Percentiles rank a stretch among this genome's conserved stretches.
phyloP scores from a whole-genome alignment of 176 grass and related monocot species.

The Cenchrus fungigraminus region DNA sequence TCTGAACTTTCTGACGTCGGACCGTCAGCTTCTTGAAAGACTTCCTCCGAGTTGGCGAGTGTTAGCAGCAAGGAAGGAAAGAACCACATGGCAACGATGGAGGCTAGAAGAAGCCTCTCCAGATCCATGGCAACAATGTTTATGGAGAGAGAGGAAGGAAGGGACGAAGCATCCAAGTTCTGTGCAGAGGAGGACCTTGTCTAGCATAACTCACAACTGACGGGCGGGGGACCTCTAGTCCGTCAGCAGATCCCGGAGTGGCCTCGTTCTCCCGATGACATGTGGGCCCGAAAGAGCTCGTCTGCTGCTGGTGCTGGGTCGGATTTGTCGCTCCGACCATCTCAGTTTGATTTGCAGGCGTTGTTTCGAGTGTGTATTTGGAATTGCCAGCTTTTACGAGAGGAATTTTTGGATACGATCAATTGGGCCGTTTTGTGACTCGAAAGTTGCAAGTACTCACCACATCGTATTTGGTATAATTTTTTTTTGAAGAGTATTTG shows the following conservation, averaged over 20 bases:
- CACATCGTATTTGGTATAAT: too few species aligned
- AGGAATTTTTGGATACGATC: background rate
- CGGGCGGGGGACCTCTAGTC: background rate
- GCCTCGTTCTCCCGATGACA: background rate
- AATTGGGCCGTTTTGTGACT: background rate
- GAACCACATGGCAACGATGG: slow-evolving; percentile 32
- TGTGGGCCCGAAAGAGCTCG: background rate
- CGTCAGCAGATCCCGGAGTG: background rate
- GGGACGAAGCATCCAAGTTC: background rate
- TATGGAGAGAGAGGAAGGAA: slow-evolving; percentile 32
- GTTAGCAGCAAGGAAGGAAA: background rate
- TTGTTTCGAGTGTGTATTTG: slow-evolving; percentile 9
- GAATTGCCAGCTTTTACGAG: background rate
- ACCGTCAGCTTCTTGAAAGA: slow-evolving; percentile 29
- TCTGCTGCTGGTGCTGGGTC: background rate
- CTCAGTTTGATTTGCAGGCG: background rate
- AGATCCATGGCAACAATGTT: slow-evolving; percentile 38
- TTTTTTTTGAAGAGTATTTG: too few species aligned
- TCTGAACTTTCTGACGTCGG: background rate
- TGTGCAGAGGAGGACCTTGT: background rate
- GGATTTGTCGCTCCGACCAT: background rate
- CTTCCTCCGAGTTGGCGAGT: slow-evolving; percentile 21
- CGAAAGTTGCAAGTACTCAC: background rate
- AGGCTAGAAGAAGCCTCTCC: slow-evolving; percentile 27
- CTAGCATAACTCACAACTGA: background rate